These are phyloP conservation scores for Oryza meyeriana DNA, from an alignment of 176 grass and related monocot species.

Conservation along the genomic window DNA sequence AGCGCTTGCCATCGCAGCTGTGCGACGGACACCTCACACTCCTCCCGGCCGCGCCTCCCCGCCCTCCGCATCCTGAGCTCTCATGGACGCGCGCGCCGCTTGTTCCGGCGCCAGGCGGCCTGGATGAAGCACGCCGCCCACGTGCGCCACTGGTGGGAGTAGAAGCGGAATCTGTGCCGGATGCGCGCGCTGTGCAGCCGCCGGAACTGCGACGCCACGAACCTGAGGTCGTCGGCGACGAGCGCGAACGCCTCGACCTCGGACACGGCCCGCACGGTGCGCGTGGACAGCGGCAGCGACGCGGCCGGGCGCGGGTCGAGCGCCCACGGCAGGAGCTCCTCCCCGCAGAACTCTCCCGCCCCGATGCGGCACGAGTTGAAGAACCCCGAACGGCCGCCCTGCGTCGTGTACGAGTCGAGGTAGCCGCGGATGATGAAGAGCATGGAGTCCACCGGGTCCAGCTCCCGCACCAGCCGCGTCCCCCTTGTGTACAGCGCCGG, in stretches of 20 bases:
- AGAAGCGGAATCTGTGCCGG: conserved; percentile 83
- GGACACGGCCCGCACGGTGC: conserved; percentile 80
- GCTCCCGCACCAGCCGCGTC: conserved; percentile 75
- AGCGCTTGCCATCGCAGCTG: conserved; percentile 29
- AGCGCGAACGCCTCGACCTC: conserved; percentile 97
- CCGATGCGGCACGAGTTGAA: conserved; percentile 94
- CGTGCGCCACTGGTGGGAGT: conserved; percentile 90
- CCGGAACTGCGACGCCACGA: conserved; percentile 80
- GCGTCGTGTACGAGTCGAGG: conserved; percentile 88
- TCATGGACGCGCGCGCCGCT: conserved; percentile 62
- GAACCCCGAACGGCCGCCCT: conserved; percentile 79
- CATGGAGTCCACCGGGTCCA: conserved; percentile 83
- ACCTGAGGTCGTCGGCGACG: conserved; percentile 75
- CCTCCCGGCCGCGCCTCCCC: background rate
- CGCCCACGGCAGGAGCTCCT: conserved; percentile 96
- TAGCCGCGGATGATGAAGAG: conserved; percentile 92
- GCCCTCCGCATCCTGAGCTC: conserved; percentile 50
- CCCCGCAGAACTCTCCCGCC: conserved; percentile 89
- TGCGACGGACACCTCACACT: conserved; percentile 4
- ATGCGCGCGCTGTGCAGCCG: conserved; percentile 80
- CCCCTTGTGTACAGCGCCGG: conserved; percentile 79
- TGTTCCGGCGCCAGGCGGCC: conserved; percentile 73
- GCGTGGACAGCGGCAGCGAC: conserved; percentile 71
- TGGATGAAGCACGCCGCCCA: conserved; percentile 98
- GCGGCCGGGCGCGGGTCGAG: conserved; percentile 59